Conservation (phyloP, 2,329 filamentous ascomycete species). For the Microsporum ferrugineum region DNA sequence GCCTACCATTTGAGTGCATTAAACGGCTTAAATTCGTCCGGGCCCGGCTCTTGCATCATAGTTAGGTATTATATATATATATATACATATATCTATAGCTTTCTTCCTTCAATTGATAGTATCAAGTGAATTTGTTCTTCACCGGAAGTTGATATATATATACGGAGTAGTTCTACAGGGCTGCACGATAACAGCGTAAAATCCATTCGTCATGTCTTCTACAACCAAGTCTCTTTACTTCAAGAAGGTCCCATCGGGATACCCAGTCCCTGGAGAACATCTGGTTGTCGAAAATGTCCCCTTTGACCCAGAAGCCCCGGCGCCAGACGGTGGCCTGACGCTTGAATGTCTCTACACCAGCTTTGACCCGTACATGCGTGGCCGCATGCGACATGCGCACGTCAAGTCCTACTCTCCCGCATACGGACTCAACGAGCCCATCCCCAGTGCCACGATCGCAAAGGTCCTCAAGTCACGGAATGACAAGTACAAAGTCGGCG, state of each 20-base stretch:
- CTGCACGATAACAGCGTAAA: not conserved
- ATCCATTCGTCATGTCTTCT: conserved; percentile 12
- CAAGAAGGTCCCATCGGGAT: conserved; percentile 54
- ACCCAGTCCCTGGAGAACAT: conserved; percentile 60
- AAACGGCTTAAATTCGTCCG: not conserved
- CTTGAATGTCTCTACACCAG: conserved; percentile 62
- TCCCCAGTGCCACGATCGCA: conserved; percentile 53
- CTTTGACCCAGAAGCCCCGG: conserved; percentile 49
- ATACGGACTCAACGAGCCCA: conserved; percentile 50
- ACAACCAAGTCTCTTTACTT: conserved; percentile 66
- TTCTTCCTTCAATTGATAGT: not conserved
- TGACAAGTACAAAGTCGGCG: conserved; percentile 52
- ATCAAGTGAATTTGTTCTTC: not conserved
- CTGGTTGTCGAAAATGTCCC: conserved; percentile 54
- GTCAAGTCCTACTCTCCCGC: conserved; percentile 57
- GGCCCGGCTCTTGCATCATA: not conserved
- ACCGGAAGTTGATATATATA: not conserved
- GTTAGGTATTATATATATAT: not conserved
- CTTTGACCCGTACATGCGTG: conserved; percentile 76
- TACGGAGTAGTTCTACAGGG: not conserved
- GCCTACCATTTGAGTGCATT: not conserved
- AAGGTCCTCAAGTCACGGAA: conserved; percentile 61
- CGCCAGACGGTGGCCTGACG: conserved; percentile 55
- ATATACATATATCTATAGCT: not conserved
- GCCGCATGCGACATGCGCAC: conserved; percentile 57